Percentiles rank a stretch among this genome's conserved stretches.
These are phyloP conservation scores for Scenedesmus sp. DNA, from an alignment of 163 green algal species.

Conservation along the genomic window DNA sequence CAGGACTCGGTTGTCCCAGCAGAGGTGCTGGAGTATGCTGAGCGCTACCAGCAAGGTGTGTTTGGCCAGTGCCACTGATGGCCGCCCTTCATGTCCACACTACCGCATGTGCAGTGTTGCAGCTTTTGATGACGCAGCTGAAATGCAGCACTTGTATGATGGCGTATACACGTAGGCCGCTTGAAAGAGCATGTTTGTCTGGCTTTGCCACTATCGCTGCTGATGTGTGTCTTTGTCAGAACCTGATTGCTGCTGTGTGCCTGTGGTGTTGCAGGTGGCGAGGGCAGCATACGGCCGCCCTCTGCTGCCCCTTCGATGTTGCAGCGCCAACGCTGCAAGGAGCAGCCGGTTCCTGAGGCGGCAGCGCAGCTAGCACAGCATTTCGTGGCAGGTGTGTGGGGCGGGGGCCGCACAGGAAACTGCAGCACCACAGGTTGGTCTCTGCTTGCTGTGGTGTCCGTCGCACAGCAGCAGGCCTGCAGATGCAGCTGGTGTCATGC, in stretches of 20 bases:
- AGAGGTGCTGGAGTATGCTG: background rate
- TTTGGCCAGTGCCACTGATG: background rate
- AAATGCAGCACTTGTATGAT: too few relatives aligned
- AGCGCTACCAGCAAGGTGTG: background rate
- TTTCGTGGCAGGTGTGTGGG: conserved; percentile 6
- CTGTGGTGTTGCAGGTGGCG: background rate
- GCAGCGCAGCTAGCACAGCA: conserved; percentile 42
- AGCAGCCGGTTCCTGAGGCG: conserved; percentile 18
- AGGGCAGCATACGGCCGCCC: background rate
- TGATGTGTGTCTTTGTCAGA: too few relatives aligned
- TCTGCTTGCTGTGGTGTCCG: background rate
- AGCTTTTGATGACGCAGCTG: too few relatives aligned
- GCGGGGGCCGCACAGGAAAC: background rate
- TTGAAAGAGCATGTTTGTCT: too few relatives aligned
- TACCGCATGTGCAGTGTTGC: too few relatives aligned
- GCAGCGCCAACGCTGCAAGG: conserved; percentile 3
- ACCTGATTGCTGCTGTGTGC: background rate
- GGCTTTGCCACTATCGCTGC: too few relatives aligned
- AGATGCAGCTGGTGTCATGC: too few relatives aligned
- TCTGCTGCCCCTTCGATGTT: conserved; percentile 9
- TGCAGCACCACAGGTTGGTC: too few relatives aligned
- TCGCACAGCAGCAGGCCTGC: background rate
- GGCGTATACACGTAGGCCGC: too few relatives aligned
- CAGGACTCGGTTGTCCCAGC: background rate
- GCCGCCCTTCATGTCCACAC: too few relatives aligned